phyloP scores from a whole-genome alignment of 1,139 yeast species.

The Yamadazyma blattariae region DNA sequence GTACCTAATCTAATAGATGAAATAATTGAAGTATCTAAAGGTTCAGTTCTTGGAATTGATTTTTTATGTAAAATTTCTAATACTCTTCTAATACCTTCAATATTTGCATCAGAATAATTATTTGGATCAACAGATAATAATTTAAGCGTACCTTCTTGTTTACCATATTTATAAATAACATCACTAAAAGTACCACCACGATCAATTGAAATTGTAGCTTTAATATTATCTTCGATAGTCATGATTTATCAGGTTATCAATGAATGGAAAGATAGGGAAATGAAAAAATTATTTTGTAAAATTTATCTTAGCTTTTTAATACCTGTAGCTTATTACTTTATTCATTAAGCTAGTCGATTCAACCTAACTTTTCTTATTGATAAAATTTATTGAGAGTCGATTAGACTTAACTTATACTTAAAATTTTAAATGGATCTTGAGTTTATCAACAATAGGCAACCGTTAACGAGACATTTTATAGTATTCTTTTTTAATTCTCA shows the following conservation, averaged over 20 bases:
- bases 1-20: constrained; percentile 71
- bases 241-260: too few species aligned
- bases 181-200: constrained; percentile 26
- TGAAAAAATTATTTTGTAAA: neutral
- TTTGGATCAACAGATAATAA: constrained; percentile 20
- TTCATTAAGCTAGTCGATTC: neutral
- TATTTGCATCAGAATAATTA: constrained; percentile 21
- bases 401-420: neutral
- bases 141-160: constrained; percentile 17
- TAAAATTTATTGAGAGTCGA: neutral
- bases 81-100: constrained; percentile 22
- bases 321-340: too few species aligned
- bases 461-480: too few species aligned
- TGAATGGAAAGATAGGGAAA: neutral
- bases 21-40: constrained; percentile 29
- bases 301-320: neutral
- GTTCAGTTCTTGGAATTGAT: constrained; percentile 14
- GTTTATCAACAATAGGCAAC: too few species aligned
- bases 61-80: constrained; percentile 14
- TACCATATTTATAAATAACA: constrained; percentile 14
- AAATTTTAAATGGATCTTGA: too few species aligned
- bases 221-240: constrained; percentile 5
- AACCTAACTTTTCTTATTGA: neutral
- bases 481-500: too few species aligned
- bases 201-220: constrained; percentile 17